phyloP scores from a whole-genome alignment of 805 yeast genomes.

The Saturnispora halmiae region DNA sequence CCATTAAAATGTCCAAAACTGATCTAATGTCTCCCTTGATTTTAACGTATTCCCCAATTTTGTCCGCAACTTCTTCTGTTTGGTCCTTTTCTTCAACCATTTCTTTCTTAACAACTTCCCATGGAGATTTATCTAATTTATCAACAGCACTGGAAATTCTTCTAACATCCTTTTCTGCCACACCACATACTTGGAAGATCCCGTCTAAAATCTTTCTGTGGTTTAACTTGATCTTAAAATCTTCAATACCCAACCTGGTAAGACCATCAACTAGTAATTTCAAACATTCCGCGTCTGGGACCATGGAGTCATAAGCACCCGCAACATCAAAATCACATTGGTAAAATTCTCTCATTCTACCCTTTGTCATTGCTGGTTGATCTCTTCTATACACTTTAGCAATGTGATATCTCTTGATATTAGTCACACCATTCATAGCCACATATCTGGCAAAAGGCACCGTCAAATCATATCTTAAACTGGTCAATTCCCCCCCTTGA shows the following conservation, averaged over 20 bases:
- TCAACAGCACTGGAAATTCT: slow-evolving; percentile 92
- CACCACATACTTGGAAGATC: slow-evolving; percentile 91
- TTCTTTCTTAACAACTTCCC: slow-evolving; percentile 90
- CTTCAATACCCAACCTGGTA: slow-evolving; percentile 71
- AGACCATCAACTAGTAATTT: slow-evolving; percentile 79
- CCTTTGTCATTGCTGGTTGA: slow-evolving; percentile 99
- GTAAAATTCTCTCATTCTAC: slow-evolving; percentile 98
- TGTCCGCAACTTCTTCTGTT: slow-evolving; percentile 84
- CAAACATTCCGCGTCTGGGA: slow-evolving; percentile 89
- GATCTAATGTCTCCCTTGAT: slow-evolving; percentile 68
- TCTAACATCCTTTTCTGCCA: slow-evolving; percentile 86
- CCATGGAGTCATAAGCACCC: slow-evolving; percentile 87
- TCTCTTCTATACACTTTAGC: slow-evolving; percentile 99
- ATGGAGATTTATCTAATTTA: slow-evolving; percentile 88
- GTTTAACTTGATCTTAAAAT: slow-evolving; percentile 86
- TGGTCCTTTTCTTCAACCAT: slow-evolving; percentile 89
- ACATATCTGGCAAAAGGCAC: slow-evolving; percentile 97
- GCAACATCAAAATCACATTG: slow-evolving; percentile 99
- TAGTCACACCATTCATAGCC: slow-evolving; percentile 87
- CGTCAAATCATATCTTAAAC: slow-evolving; percentile 91
- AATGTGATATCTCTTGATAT: slow-evolving; percentile 89
- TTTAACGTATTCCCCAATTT: slow-evolving; percentile 85
- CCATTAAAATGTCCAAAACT: slow-evolving; percentile 44
- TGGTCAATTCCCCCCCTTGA: slow-evolving; percentile 97
- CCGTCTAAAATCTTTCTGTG: slow-evolving; percentile 96